Conservation (phyloP, 306 rosid species). For the Cicer judaicum region DNA sequence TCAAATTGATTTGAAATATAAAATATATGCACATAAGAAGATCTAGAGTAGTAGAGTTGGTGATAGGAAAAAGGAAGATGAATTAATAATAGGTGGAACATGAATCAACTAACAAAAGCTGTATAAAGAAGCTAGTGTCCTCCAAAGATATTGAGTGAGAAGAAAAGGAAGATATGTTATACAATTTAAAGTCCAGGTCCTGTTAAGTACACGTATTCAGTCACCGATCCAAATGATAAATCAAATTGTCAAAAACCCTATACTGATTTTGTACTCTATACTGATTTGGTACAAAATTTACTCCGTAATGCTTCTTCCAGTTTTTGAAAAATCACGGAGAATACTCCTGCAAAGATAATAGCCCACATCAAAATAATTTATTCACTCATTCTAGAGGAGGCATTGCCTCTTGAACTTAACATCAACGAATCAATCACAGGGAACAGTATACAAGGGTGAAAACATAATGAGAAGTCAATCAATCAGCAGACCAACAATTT, state of each 20-base stretch:
- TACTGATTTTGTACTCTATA: slow-evolving; percentile 42
- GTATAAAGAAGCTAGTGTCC: too few relatives aligned
- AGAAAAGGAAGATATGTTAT: neutral
- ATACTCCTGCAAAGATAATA: slow-evolving; percentile 63
- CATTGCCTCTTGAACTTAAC: slow-evolving; percentile 14
- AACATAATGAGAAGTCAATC: neutral
- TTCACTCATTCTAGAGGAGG: slow-evolving; percentile 23
- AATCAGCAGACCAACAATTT: neutral
- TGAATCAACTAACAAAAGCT: too few relatives aligned
- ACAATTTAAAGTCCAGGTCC: neutral
- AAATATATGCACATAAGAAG: too few relatives aligned
- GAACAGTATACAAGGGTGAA: neutral
- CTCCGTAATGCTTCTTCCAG: slow-evolving; percentile 66
- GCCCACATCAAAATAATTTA: neutral
- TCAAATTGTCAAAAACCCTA: slow-evolving; percentile 35
- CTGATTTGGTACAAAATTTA: slow-evolving; percentile 54
- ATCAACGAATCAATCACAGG: slow-evolving; percentile 6
- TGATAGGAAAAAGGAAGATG: too few relatives aligned
- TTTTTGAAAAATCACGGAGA: slow-evolving; percentile 57
- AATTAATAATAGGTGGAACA: too few relatives aligned
- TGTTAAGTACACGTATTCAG: slow-evolving; percentile 2
- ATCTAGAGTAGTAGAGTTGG: too few relatives aligned
- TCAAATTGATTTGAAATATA: too few relatives aligned
- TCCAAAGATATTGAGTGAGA: neutral
- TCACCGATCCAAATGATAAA: slow-evolving; percentile 23